These are phyloP conservation scores for Suhomyces pyralidae DNA, from an alignment of 805 yeast genomes.

Conservation along the genomic window DNA sequence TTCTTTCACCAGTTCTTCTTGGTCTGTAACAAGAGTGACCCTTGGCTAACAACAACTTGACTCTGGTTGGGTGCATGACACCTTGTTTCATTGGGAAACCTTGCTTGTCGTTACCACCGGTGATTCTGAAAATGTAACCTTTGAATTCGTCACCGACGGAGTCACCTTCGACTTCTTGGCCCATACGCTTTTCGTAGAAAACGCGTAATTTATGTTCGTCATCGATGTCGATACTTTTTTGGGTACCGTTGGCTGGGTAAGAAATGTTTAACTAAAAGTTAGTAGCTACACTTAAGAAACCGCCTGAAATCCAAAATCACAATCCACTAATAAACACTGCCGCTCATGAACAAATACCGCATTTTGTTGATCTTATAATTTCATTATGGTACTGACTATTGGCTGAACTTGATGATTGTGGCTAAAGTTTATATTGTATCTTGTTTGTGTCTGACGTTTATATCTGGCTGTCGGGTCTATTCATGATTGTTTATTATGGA, in stretches of 20 bases:
- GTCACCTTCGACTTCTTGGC: conserved; percentile 99
- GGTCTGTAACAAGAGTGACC: conserved; percentile 99
- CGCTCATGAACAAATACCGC: too few relatives aligned
- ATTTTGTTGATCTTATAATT: neutral
- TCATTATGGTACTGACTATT: neutral
- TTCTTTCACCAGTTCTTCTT: conserved; percentile 99
- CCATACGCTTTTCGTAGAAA: conserved; percentile 99
- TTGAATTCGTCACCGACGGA: conserved; percentile 97
- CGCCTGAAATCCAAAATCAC: too few relatives aligned
- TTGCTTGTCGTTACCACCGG: conserved; percentile 99
- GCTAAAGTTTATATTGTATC: neutral
- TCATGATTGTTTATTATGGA: neutral
- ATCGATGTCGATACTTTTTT: conserved; percentile 95
- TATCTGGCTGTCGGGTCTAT: neutral
- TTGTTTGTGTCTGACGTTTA: too few relatives aligned
- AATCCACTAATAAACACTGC: too few relatives aligned
- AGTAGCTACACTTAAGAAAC: neutral
- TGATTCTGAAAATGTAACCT: conserved; percentile 97
- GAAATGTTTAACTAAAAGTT: conserved; percentile 86
- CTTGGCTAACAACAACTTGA: conserved; percentile 87
- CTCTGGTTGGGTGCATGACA: conserved; percentile 99
- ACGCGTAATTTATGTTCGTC: conserved; percentile 98
- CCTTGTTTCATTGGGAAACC: conserved; percentile 99
- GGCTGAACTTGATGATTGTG: neutral
- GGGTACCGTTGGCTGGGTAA: conserved; percentile 99